Conservation (phyloP, 179 eudicot species). For the Nepenthes alata region DNA sequence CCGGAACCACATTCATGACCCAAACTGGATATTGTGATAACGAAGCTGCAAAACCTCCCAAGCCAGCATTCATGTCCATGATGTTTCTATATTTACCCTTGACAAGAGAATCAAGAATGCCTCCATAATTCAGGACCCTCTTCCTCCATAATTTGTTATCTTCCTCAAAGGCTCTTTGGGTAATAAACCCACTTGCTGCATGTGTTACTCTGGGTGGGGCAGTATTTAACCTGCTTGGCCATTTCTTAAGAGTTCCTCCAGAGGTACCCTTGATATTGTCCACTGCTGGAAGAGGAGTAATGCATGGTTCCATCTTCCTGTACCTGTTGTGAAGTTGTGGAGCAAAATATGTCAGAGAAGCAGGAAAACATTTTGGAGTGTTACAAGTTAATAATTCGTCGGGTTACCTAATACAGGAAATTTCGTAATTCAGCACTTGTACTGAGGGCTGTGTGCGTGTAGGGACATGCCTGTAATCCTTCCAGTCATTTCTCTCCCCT, state of each 20-base stretch:
- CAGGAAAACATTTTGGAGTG: too few relatives aligned
- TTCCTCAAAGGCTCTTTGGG: constrained; percentile 19
- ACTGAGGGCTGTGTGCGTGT: too few relatives aligned
- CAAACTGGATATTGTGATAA: constrained; percentile 43
- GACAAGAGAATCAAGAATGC: constrained; percentile 24
- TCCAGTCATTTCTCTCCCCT: too few relatives aligned
- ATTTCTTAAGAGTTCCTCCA: constrained; percentile 43
- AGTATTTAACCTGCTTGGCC: constrained; percentile 50
- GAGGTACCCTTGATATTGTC: constrained; percentile 17
- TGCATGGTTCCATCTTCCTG: constrained; percentile 41
- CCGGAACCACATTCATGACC: constrained; percentile 68
- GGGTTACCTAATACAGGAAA: too few relatives aligned
- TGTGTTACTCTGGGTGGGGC: constrained; percentile 33
- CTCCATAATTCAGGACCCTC: constrained; percentile 34
- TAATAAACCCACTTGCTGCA: constrained; percentile 13
- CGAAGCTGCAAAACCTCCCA: constrained; percentile 68
- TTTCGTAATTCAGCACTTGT: too few relatives aligned
- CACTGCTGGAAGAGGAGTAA: constrained; percentile 46
- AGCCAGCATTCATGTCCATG: constrained; percentile 66
- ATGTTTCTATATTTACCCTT: constrained; percentile 37
- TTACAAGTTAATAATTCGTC: too few relatives aligned
- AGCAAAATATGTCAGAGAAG: too few relatives aligned
- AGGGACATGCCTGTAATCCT: too few relatives aligned
- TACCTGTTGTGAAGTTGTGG: constrained; percentile 23
- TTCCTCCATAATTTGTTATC: constrained; percentile 44